Base-by-base conservation (phyloP, 176 grass and related monocot genomes). In the bread wheat (Triticum aestivum) region DNA sequence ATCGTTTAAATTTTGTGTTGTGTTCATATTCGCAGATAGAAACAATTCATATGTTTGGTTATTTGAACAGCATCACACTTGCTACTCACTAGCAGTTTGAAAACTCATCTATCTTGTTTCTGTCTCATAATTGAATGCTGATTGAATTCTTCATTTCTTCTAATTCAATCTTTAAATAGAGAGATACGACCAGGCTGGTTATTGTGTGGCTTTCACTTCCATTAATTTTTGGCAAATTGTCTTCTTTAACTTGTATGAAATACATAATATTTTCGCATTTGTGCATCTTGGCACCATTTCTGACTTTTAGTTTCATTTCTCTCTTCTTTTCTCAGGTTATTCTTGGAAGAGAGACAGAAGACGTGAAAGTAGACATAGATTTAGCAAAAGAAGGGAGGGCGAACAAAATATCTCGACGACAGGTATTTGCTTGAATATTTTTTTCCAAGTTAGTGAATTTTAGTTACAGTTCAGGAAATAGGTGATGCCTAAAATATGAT, bases 341-440 rank as follows among this genome's bases (percentile, higher is more conserved):
- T 89, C 92, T 99, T 83, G 97, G 97, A 93, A 94, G 97, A 87
- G 94, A 92, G 63, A 94, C 97, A 45, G 92, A 93, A 89, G 94
- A 99, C 39, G 26, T 92, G 44, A 94, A 99, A 83, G 97, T 99
- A 88, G 97, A 99, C 85, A 92, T 99, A 85, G 90, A 99, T 82
- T 96, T 99, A 89, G 92, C 89, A 89, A 94, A 93, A 90, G 97
- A 99, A 91, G 97, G 97, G 24, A 90, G 52, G 73, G 94, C 89
- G 63, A 99, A 99, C 76, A 99, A 96, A 88, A 93, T 96, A 86
- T 99, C 97, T 12, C 90, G 94, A 18, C 88, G 87, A 78, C 97
- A 99, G 92, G 97, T 99, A 87, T 42, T 51, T 91, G 27, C n/a
- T 72, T 37, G 26, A 18, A 24, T 71, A 21, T 68, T 68, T 13